Evolutionary conservation across 2,329 filamentous ascomycete species (phyloP).

Genomic region (Fusarium pininemorale): DNA sequence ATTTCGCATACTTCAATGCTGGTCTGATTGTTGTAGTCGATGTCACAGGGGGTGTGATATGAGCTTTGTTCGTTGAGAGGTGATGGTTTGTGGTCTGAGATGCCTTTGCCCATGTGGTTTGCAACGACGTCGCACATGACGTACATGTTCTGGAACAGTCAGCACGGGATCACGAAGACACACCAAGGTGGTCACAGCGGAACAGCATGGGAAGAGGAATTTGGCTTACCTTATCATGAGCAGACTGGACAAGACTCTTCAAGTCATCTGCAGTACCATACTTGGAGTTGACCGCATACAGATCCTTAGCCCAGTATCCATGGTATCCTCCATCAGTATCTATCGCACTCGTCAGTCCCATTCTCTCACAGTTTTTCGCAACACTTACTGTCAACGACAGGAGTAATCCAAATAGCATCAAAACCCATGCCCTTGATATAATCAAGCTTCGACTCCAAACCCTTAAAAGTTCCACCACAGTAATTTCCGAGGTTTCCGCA

Average conservation of each 20-base stretch:
- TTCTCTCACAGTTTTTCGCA: rapidly evolving
- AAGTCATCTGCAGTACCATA: constrained; percentile 21
- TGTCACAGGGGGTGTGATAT: constrained; percentile 13
- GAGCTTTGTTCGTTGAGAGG: constrained; percentile 56
- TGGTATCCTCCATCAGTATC: constrained; percentile 29
- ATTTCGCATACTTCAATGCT: constrained; percentile 25
- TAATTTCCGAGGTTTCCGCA: constrained; percentile 58
- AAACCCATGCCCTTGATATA: constrained; percentile 71
- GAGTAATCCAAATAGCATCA: constrained; percentile 67
- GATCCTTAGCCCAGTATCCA: constrained; percentile 32
- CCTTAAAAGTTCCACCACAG: constrained; percentile 69
- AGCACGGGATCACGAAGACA: background rate
- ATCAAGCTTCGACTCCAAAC: constrained; percentile 67
- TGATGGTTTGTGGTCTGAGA: constrained; percentile 53
- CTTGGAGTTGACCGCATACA: constrained; percentile 25
- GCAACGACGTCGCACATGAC: constrained; percentile 70
- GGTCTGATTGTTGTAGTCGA: constrained; percentile 26
- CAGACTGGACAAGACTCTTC: constrained; percentile 23
- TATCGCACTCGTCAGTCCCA: background rate
- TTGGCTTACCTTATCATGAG: constrained; percentile 22
- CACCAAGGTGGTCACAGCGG: background rate
- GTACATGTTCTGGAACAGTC: constrained; percentile 49
- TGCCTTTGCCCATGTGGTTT: constrained; percentile 65
- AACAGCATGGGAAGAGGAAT: too few relatives aligned
- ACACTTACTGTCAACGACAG: constrained; percentile 57